phyloP scores from a whole-genome alignment of 768 basidiomycete genomes.

The Auriscalpium vulgare region DNA sequence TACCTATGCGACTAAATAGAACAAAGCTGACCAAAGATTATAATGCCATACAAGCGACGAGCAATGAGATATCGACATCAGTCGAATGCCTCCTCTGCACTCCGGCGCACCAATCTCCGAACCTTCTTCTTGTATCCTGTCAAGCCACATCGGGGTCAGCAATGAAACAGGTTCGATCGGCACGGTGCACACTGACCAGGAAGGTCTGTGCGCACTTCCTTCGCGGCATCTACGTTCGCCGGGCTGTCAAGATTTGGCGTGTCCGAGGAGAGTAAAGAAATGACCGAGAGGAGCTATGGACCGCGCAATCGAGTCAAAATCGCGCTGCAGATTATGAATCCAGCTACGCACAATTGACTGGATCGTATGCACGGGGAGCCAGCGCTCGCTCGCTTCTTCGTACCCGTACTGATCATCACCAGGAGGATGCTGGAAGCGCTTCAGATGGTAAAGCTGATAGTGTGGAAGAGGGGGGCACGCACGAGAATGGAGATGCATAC shows the following conservation, averaged over 20 bases:
- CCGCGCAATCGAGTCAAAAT: slow-evolving; percentile 2
- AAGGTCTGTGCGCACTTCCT: slow-evolving; percentile 65
- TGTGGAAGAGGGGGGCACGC: slow-evolving; percentile 18
- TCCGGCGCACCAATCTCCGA: slow-evolving; percentile 74
- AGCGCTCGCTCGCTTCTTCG: slow-evolving; percentile 93
- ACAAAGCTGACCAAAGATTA: no score
- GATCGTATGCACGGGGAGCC: slow-evolving; percentile 95
- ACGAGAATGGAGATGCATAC: slow-evolving; percentile 97
- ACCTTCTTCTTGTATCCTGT: slow-evolving; percentile 94
- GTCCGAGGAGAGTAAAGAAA: slow-evolving; percentile 90
- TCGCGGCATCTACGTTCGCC: slow-evolving; percentile 94
- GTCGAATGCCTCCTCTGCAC: slow-evolving; percentile 86
- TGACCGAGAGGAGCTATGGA: slow-evolving; percentile 84
- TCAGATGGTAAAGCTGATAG: slow-evolving; percentile 5
- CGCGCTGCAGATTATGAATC: neutral
- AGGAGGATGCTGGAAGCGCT: slow-evolving; percentile 66
- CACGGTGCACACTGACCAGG: slow-evolving; percentile 34
- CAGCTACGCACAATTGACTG: slow-evolving; percentile 76
- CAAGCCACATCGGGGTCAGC: slow-evolving; percentile 16
- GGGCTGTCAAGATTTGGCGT: slow-evolving; percentile 88
- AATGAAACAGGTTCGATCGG: neutral
- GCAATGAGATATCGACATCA: slow-evolving; percentile 17
- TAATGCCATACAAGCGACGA: no score
- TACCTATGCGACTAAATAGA: no score
- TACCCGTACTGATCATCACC: slow-evolving; percentile 97